Evolutionary conservation across 139 green algal species (phyloP), one percentile per base, ranked within the genome.

Genomic region (Coccomyxa sp.): DNA sequence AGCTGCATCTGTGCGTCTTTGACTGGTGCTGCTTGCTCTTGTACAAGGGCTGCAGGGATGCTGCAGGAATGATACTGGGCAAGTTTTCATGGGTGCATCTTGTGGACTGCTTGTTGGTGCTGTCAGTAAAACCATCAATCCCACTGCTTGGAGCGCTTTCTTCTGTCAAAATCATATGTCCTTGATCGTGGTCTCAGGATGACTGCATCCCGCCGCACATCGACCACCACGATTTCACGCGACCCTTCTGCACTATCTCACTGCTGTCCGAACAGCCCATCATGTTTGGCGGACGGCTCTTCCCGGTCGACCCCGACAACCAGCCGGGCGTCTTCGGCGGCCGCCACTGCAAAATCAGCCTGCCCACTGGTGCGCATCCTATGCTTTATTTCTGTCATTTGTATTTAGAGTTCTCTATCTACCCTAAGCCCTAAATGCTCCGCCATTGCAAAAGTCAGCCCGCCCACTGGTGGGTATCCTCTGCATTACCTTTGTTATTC

Each of bases 181-280:
- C 3, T 7, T 51, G n/a, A 51, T 7, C 7, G 38, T 71, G 63
- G n/a, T n/a, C 63, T 21, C 84, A 87, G 71, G 87, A 86, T 32
- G 90, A 93, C 86, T 93, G 90, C 89, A 93, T 93, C 81, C 90
- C 90, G 1, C 89, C 89, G 0, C 90, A 93, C 82, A 90, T 93
- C 66, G 90, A 93, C 85, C 84, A 92, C 85, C 81, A 88, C 60
- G 85, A 93, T 82, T 93, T 93, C 67, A 58, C 81, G 17, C 85
- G 90, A 51, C 90, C 90, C 83, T 93, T 93, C 87, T 88, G 83
- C 80, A 93, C 90, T 15, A 60, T 93, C 58, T 85, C 59, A 81
- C 84, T 93, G 68, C 60, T 92, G 14, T 85, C 68, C 76, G 75
- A 88, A 79, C 57, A 91, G 83, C 27, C 31, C 66, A 93, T 93